These are phyloP conservation scores for Malassezia arunalokei DNA, from an alignment of 1,284 basidiomycete genomes.

Conservation along the genomic window DNA sequence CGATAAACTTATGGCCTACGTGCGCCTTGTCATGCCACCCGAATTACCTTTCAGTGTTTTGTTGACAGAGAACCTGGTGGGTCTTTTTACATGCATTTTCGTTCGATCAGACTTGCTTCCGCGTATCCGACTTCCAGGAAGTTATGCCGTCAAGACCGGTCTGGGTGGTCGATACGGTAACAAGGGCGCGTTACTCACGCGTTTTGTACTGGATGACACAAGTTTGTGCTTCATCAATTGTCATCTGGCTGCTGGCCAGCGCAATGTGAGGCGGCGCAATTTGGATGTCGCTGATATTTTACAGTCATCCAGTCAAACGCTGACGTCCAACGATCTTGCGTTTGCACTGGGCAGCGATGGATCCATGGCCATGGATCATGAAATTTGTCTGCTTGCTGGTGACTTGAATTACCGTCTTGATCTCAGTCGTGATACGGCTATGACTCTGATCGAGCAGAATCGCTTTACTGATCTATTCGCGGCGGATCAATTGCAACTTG, in stretches of 20 bases:
- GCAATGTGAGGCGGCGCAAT: constrained; percentile 67
- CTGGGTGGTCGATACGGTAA: constrained; percentile 88
- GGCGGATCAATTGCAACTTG: constrained; percentile 80
- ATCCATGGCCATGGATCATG: constrained; percentile 85
- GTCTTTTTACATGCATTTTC: constrained; percentile 77
- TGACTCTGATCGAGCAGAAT: constrained; percentile 57
- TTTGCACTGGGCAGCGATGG: constrained; percentile 86
- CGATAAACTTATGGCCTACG: constrained; percentile 27
- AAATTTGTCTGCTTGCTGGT: constrained; percentile 71
- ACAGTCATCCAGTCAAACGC: constrained; percentile 22
- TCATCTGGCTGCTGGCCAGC: constrained; percentile 86
- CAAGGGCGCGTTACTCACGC: constrained; percentile 84
- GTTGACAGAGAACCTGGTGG: constrained; percentile 77
- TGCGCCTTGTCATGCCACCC: constrained; percentile 31
- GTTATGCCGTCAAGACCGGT: constrained; percentile 74
- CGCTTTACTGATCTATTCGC: constrained; percentile 58
- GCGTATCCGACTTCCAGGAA: constrained; percentile 59
- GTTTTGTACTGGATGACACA: constrained; percentile 73
- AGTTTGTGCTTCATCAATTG: constrained; percentile 80
- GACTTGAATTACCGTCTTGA: constrained; percentile 68
- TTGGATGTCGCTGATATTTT: constrained; percentile 61
- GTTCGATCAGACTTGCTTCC: constrained; percentile 54
- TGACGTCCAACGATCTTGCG: constrained; percentile 47
- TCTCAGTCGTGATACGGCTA: constrained; percentile 66
- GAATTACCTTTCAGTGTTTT: constrained; percentile 61